Conservation (phyloP, 441 rosid genomes). For the Populus hybrid region DNA sequence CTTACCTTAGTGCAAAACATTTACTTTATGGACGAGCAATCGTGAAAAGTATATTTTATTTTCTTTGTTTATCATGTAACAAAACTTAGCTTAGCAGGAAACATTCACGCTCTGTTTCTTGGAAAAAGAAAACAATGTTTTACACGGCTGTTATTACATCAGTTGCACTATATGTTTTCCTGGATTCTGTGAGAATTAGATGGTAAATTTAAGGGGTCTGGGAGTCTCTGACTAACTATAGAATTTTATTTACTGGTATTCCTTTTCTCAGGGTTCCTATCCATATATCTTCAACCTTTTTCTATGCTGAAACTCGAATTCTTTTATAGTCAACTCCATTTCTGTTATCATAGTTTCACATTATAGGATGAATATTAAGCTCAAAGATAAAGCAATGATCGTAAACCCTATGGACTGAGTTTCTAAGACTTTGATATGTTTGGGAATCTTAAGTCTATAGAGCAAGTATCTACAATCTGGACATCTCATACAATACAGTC, state of each 20-base stretch:
- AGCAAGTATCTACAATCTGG: neutral
- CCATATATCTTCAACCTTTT: neutral
- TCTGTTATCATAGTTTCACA: neutral
- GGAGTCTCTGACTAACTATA: neutral
- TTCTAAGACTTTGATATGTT: neutral
- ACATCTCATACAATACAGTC: neutral
- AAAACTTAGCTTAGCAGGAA: neutral
- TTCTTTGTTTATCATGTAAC: neutral
- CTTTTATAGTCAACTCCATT: neutral
- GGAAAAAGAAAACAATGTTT: neutral
- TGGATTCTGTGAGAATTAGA: neutral
- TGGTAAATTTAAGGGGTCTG: neutral
- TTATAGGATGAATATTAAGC: neutral
- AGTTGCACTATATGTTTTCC: neutral
- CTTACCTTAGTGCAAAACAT: neutral
- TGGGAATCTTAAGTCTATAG: neutral
- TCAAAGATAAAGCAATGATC: neutral
- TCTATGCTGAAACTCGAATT: neutral
- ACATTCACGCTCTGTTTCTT: neutral
- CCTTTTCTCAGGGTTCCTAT: neutral
- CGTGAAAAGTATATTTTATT: neutral
- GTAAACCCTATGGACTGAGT: neutral
- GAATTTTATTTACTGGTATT: neutral
- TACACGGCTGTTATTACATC: neutral
- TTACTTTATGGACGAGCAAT: neutral